These are phyloP conservation scores for Vaccinium macrocarpon DNA, from an alignment of 148 eudicot genomes.

Conservation along the genomic window DNA sequence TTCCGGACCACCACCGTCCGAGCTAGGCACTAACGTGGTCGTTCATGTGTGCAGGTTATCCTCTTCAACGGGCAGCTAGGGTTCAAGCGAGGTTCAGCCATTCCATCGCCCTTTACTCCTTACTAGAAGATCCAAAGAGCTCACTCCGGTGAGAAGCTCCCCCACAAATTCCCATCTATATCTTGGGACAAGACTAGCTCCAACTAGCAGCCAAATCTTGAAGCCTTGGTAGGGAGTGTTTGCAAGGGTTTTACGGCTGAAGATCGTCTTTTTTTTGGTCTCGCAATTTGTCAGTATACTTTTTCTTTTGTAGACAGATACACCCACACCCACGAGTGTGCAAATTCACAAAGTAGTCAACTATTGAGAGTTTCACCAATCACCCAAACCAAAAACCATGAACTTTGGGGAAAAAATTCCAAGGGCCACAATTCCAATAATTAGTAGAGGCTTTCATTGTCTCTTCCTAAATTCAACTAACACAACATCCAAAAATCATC, in stretches of 20 bases:
- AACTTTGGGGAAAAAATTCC: neutral
- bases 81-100: too few relatives aligned
- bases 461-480: neutral
- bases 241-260: neutral
- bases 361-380: neutral
- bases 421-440: neutral
- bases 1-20: too few relatives aligned
- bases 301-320: too few relatives aligned
- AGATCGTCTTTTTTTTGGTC: neutral
- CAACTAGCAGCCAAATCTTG: slow-evolving; percentile 1
- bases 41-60: too few relatives aligned
- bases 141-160: too few relatives aligned
- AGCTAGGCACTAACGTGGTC: too few relatives aligned
- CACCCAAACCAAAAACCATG: neutral
- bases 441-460: neutral
- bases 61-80: too few relatives aligned
- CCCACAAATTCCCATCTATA: neutral
- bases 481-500: neutral
- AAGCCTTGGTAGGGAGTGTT: neutral
- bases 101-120: too few relatives aligned
- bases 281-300: neutral
- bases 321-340: neutral
- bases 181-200: neutral
- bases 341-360: neutral
- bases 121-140: too few relatives aligned